These are phyloP conservation scores for Colletotrichum ledebouriae DNA, from an alignment of 2,329 filamentous ascomycete genomes.

Conservation along the genomic window DNA sequence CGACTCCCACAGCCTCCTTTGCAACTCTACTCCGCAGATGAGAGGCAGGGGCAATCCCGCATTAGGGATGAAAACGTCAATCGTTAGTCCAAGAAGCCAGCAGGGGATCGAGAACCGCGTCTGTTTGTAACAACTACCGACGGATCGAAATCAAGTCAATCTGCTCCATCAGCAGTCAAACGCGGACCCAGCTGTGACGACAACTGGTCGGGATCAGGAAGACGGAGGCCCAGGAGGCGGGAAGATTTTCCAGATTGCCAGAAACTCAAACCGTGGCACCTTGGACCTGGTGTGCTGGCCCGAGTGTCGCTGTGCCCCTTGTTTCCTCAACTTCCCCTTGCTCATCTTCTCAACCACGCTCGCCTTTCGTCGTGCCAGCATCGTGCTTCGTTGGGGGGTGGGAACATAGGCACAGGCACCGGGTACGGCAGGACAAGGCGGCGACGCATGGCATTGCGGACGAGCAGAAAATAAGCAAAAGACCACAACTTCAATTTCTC, in stretches of 20 bases:
- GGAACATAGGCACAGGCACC: neutral
- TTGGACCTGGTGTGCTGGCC: conserved; percentile 13
- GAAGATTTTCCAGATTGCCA: conserved; percentile 27
- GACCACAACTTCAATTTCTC: conserved; percentile 25
- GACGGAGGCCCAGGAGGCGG: conserved; percentile 17
- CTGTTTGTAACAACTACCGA: conserved; percentile 40
- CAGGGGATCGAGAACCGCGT: conserved; percentile 22
- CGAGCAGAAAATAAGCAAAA: conserved; percentile 29
- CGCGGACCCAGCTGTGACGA: conserved; percentile 32
- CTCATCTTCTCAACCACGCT: too few relatives aligned
- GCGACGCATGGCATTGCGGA: conserved; percentile 1
- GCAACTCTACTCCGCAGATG: conserved; percentile 29
- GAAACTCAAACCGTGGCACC: too few relatives aligned
- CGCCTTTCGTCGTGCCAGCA: neutral
- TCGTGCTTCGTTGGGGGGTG: neutral
- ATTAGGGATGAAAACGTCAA: conserved; percentile 31
- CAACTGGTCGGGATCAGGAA: conserved; percentile 12
- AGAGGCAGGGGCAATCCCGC: conserved; percentile 34
- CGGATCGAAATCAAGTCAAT: conserved; percentile 31
- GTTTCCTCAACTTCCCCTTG: conserved; percentile 3
- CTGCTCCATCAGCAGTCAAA: conserved; percentile 22
- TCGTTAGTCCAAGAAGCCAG: conserved; percentile 7
- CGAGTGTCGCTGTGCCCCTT: conserved; percentile 8
- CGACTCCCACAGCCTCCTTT: conserved; percentile 37
- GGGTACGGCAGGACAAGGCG: neutral